Evolutionary conservation across 1,139 yeast species (phyloP), one percentile per base, ranked within the genome.

Genomic region (Sugiyamaella castrensis): DNA sequence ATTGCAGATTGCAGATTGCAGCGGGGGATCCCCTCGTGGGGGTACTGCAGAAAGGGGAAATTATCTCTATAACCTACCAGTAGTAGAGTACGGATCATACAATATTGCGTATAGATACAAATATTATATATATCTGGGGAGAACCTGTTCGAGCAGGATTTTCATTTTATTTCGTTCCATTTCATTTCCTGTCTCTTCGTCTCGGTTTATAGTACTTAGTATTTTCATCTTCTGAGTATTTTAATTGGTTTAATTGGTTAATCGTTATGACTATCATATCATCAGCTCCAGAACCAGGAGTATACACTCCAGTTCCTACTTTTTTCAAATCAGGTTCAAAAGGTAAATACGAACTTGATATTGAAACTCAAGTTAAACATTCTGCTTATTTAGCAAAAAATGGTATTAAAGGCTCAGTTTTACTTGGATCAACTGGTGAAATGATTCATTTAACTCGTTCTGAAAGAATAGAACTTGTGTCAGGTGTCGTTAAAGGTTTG

Each of bases 381-480:
- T 72, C 77, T 15, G 63, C 68, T 41, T 65, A 57, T 57, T 65
- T 77, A 38, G 66, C 73, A 49, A 58, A 65, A 12, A 65, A 62
- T 47, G 81, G 81, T 4, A 70, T 77, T 53, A 60, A 63, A 45
- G 81, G 81, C 19, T 64, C 73, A 11, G 77, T 75, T 8, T 62
- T 76, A 10, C 69, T 74, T 53, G 81, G 81, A 2, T 74, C 80
- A 34, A 76, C 68, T 33, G 81, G 81, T 34, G 81, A 77, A 59
- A 70, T 74, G 53, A 68, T 72, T 41, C 77, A 73, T 58, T 64
- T 76, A 57, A 69, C 77, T 24, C 64, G 70, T 48, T 55, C 62
- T 16, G 81, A 77, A 60, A 67, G 80, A 51, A 57, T 61, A 16
- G 56, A 61, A 69, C 59, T 61, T 66, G 57, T 69, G 71, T 2